Conservation (phyloP, 2,329 filamentous ascomycete species). For the Apiospora malaysiana region DNA sequence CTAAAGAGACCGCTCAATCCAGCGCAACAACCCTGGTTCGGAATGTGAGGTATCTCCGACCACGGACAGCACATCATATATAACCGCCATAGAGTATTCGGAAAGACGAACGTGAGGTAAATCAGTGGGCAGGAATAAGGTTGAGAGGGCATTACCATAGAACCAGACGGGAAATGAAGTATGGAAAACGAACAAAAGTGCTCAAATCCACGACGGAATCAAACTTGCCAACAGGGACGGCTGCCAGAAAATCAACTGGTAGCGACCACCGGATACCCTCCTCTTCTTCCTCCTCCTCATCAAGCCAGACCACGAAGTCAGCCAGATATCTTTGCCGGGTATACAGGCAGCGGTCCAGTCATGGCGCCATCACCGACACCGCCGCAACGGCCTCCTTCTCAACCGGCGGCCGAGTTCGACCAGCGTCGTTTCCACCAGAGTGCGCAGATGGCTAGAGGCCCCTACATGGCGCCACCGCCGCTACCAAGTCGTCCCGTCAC, state of each 20-base stretch:
- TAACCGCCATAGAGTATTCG: not conserved
- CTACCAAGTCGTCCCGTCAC: not conserved
- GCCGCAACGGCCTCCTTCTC: not conserved
- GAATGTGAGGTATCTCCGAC: not conserved
- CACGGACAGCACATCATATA: not conserved
- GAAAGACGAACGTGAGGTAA: not conserved
- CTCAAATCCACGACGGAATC: not conserved
- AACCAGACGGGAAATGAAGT: not conserved
- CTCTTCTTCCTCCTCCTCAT: not conserved
- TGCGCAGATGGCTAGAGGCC: not conserved
- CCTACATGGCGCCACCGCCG: not conserved
- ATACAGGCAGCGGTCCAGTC: not conserved
- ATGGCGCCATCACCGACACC: not conserved
- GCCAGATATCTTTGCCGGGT: not conserved
- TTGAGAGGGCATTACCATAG: not conserved
- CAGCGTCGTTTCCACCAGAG: not conserved
- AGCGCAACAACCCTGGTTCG: not conserved
- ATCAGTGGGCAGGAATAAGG: not conserved
- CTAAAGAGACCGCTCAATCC: not conserved
- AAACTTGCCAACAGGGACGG: not conserved
- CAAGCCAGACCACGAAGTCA: not conserved
- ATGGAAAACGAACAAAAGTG: not conserved
- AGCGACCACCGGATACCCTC: not conserved
- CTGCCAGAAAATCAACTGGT: not conserved
- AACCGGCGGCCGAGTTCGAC: not conserved